Percentiles rank a stretch among this genome's conserved stretches.
Evolutionary conservation across 192 early-diverging fungal genomes (phyloP).

Genomic region (Umbelopsis sp.): DNA sequence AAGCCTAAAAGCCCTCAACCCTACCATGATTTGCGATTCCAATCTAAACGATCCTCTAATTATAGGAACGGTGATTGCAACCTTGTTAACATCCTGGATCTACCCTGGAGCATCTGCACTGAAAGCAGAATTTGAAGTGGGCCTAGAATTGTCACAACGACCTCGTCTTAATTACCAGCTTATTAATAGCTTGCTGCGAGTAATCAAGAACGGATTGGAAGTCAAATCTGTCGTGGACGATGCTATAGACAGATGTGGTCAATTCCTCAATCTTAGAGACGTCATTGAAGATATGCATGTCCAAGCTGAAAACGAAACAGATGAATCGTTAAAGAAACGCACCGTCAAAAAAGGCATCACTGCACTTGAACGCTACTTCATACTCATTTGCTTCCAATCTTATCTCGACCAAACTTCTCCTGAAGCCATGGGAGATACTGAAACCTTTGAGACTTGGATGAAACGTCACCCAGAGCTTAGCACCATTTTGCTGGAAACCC

Average conservation of each 20-base stretch:
- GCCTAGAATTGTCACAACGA: neutral
- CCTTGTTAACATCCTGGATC: conserved; percentile 35
- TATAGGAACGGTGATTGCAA: conserved; percentile 38
- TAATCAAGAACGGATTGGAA: conserved; percentile 59
- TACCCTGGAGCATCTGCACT: neutral
- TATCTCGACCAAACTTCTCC: conserved; percentile 47
- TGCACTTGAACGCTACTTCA: conserved; percentile 55
- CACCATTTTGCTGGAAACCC: conserved; percentile 50
- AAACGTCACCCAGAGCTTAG: conserved; percentile 52
- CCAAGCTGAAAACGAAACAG: conserved; percentile 36
- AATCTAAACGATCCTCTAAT: neutral
- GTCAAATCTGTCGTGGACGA: conserved; percentile 59
- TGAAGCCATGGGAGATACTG: conserved; percentile 26
- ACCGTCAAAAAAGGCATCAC: conserved; percentile 27
- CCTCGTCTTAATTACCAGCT: conserved; percentile 51
- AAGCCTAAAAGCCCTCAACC: neutral
- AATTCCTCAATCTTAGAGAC: conserved; percentile 53
- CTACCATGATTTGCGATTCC: neutral
- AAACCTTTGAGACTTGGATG: conserved; percentile 59
- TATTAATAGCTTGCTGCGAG: conserved; percentile 62
- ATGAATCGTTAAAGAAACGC: conserved; percentile 1
- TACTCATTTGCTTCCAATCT: conserved; percentile 57
- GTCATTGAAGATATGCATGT: conserved; percentile 50
- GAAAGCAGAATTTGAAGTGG: neutral
- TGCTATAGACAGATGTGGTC: conserved; percentile 54